Evolutionary conservation across 306 rosid species (phyloP).

Genomic region (Vachellia pachyceras): DNA sequence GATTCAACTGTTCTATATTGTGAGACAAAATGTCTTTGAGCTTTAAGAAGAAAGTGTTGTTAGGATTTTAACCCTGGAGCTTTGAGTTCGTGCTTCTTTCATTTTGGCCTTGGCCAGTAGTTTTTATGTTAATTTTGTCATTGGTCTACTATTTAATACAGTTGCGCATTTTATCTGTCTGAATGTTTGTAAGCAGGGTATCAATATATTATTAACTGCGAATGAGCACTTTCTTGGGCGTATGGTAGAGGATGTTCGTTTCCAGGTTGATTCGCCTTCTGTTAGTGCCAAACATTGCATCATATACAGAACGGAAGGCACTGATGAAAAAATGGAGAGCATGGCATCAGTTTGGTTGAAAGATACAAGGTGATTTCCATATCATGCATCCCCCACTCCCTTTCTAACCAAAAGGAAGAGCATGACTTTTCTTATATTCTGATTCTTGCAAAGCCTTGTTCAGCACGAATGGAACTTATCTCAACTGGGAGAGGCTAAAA

Average conservation of each 20-base stretch:
- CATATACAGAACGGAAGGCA: slow-evolving; percentile 58
- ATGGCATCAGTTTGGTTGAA: slow-evolving; percentile 60
- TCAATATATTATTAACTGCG: slow-evolving; percentile 67
- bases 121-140: not conserved
- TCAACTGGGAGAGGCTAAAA: slow-evolving; percentile 78
- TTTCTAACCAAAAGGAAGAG: slow-evolving; percentile 16
- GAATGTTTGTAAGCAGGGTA: slow-evolving; percentile 65
- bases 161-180: slow-evolving; percentile 10
- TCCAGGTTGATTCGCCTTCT: slow-evolving; percentile 74
- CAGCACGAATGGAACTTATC: slow-evolving; percentile 91
- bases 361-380: slow-evolving; percentile 72
- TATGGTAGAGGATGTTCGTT: slow-evolving; percentile 58
- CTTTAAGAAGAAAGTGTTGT: not conserved
- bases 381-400: slow-evolving; percentile 5
- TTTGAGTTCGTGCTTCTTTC: not conserved
- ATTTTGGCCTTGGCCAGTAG: not conserved
- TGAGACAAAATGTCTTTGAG: slow-evolving; percentile 16
- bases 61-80: not conserved
- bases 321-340: slow-evolving; percentile 53
- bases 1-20: slow-evolving; percentile 8
- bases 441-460: slow-evolving; percentile 43
- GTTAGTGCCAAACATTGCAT: slow-evolving; percentile 83
- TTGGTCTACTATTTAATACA: not conserved
- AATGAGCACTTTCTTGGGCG: slow-evolving; percentile 86
- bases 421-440: slow-evolving; percentile 16